Evolutionary conservation across 495 filamentous ascomycete genomes (phyloP).

Genomic region (Massariosphaeria phaeospora): DNA sequence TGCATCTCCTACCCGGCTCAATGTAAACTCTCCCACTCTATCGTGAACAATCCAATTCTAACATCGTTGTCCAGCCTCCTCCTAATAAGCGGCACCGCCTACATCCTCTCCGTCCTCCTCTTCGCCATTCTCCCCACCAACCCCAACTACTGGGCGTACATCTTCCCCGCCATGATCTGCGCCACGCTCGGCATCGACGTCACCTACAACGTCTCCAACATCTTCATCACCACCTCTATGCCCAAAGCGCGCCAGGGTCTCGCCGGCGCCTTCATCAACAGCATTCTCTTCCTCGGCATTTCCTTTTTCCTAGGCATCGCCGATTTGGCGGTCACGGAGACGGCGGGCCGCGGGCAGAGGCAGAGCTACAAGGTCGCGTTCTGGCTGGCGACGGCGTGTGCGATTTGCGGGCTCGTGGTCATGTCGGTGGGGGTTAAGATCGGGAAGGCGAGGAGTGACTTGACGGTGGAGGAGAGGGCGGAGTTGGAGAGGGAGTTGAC

Average conservation of each 20-base stretch:
- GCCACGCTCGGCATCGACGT: conserved; percentile 80
- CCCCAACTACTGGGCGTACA: conserved; percentile 60
- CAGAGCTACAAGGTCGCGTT: conserved; percentile 60
- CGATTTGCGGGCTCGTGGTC: conserved; percentile 52
- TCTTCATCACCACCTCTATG: conserved; percentile 54
- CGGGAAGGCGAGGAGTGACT: conserved; percentile 59
- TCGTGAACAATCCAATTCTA: background rate
- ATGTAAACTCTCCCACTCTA: conserved; percentile 1
- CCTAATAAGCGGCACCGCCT: conserved; percentile 61
- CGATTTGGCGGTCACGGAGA: conserved; percentile 60
- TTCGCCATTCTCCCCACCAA: conserved; percentile 64
- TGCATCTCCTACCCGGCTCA: conserved; percentile 71
- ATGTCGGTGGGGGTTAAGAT: conserved; percentile 60
- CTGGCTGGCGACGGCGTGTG: conserved; percentile 60
- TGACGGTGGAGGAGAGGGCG: conserved; percentile 62
- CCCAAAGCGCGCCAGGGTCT: conserved; percentile 67
- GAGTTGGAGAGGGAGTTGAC: conserved; percentile 37
- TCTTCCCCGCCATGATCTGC: conserved; percentile 79
- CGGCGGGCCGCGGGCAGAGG: conserved; percentile 41
- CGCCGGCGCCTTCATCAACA: conserved; percentile 66
- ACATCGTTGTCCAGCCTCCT: conserved; percentile 36
- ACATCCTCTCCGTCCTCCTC: conserved; percentile 58
- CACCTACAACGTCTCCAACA: conserved; percentile 75
- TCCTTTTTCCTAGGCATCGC: conserved; percentile 73
- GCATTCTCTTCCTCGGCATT: conserved; percentile 71